A percentile compares a stretch with the other conserved stretches of the same genome.
These are phyloP conservation scores for Waltergamsia citrina DNA, from an alignment of 2,329 filamentous ascomycete genomes.

Conservation along the genomic window DNA sequence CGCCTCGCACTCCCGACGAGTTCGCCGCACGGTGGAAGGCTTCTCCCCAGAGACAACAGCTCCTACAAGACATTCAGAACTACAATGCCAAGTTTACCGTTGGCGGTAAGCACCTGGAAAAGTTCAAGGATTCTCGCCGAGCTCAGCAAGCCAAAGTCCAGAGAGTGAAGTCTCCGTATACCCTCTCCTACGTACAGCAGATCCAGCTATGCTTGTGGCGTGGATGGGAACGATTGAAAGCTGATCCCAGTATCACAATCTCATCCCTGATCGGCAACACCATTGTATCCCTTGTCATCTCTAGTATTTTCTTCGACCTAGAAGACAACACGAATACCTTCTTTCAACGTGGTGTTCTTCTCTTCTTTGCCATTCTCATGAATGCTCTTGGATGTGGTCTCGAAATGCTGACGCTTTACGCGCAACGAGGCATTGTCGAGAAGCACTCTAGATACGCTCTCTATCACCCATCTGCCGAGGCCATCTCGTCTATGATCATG, in stretches of 20 bases:
- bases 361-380: conserved; percentile 52
- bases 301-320: conserved; percentile 47
- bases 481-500: conserved; percentile 21
- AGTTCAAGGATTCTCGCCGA: conserved; percentile 1
- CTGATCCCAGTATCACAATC: conserved; percentile 36
- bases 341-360: conserved; percentile 41
- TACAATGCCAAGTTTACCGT: conserved; percentile 1
- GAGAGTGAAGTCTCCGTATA: background rate
- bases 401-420: conserved; percentile 37
- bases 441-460: conserved; percentile 24
- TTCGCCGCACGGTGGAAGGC: conserved; percentile 2
- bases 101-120: background rate
- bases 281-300: conserved; percentile 50
- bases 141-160: background rate
- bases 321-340: conserved; percentile 40
- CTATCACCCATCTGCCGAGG: conserved; percentile 21
- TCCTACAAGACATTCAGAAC: background rate
- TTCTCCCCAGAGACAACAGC: background rate
- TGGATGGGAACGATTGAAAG: conserved; percentile 41
- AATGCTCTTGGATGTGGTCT: conserved; percentile 48
- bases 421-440: conserved; percentile 25
- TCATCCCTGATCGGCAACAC: conserved; percentile 21
- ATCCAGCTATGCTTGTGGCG: conserved; percentile 39
- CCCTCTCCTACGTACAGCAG: conserved; percentile 33
- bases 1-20: conserved; percentile 26